These are phyloP conservation scores for Daldinia concentrica DNA, from an alignment of 495 filamentous ascomycete species.

Conservation along the genomic window DNA sequence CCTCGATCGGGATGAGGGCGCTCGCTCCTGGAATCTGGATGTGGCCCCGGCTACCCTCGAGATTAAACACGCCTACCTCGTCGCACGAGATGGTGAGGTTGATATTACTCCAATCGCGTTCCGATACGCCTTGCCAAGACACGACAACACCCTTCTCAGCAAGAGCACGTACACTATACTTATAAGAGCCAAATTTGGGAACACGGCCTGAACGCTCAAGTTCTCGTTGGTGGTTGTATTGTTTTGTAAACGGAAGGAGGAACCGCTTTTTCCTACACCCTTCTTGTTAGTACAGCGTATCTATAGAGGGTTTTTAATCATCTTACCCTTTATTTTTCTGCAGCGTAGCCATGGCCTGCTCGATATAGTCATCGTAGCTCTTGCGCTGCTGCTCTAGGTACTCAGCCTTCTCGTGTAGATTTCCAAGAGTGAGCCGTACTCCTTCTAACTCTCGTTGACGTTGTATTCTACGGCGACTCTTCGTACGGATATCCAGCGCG, in stretches of 20 bases:
- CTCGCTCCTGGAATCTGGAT: constrained; percentile 97
- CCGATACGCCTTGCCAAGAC: constrained; percentile 81
- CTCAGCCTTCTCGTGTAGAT: constrained; percentile 88
- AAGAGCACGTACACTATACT: constrained; percentile 89
- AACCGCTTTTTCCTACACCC: constrained; percentile 79
- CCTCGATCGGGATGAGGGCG: constrained; percentile 88
- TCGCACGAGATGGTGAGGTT: constrained; percentile 95
- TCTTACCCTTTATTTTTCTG: constrained; percentile 90
- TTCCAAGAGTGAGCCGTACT: constrained; percentile 81
- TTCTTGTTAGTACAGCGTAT: constrained; percentile 17
- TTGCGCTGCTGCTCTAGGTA: constrained; percentile 95
- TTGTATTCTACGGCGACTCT: constrained; percentile 90
- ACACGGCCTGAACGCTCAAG: constrained; percentile 89
- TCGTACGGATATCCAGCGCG: constrained; percentile 94
- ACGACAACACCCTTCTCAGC: constrained; percentile 94
- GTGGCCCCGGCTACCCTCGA: constrained; percentile 90
- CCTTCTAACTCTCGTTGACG: constrained; percentile 89
- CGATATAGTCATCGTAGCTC: constrained; percentile 98
- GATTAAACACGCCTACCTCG: constrained; percentile 90
- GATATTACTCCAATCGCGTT: constrained; percentile 89
- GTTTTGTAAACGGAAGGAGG: constrained; percentile 96
- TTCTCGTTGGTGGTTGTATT: constrained; percentile 98
- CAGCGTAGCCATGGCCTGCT: constrained; percentile 98
- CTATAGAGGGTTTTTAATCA: not conserved
- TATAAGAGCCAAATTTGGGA: constrained; percentile 96